These are phyloP conservation scores for Solanum piurae DNA, from an alignment of 257 asterid genomes.

Conservation along the genomic window DNA sequence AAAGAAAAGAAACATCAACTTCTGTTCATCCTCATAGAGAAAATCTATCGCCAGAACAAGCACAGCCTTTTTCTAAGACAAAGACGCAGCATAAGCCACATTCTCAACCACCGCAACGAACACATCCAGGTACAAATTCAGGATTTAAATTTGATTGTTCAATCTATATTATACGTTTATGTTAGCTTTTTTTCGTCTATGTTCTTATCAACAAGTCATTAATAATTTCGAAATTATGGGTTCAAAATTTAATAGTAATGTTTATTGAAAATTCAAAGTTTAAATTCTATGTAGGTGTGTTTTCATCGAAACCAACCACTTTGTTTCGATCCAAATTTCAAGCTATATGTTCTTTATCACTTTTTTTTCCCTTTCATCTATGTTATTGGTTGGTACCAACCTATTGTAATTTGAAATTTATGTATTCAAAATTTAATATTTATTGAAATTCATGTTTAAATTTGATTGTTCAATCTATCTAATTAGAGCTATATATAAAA, in stretches of 20 bases:
- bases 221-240: not conserved
- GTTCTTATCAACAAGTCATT: not conserved
- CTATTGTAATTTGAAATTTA: not conserved
- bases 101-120: slow-evolving; percentile 7
- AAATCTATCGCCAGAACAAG: slow-evolving; percentile 15
- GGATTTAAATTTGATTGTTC: not conserved
- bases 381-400: not conserved
- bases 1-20: slow-evolving; percentile 7
- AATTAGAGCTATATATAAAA: not conserved
- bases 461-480: not conserved
- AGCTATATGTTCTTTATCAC: not conserved
- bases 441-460: not conserved
- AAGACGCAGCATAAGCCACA: not conserved
- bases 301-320: not conserved
- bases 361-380: not conserved
- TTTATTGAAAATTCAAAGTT: not conserved
- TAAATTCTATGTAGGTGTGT: too few species aligned
- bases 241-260: not conserved
- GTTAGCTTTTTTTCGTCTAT: not conserved
- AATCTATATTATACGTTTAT: not conserved
- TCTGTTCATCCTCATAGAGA: slow-evolving; percentile 18
- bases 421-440: not conserved
- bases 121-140: slow-evolving; percentile 13
- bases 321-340: not conserved
- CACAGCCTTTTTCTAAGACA: slow-evolving; percentile 14